Conservation (phyloP, 192 early-diverging fungal genomes). For the Backusella luteola region DNA sequence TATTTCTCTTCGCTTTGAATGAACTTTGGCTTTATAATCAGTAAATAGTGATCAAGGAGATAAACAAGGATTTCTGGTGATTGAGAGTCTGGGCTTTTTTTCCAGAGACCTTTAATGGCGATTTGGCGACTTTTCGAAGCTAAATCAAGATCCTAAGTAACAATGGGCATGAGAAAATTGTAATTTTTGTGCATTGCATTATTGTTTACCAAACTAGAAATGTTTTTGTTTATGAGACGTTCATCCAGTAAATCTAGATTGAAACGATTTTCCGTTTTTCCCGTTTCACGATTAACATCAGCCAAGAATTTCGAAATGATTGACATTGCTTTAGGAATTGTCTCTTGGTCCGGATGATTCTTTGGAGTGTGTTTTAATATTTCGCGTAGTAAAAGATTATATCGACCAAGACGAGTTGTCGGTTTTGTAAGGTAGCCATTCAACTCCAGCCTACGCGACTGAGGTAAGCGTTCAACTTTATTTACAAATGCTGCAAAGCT, state of each 20-base stretch:
- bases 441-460: constrained; percentile 79
- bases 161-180: neutral
- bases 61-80: constrained; percentile 73
- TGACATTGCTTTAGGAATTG: constrained; percentile 68
- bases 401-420: constrained; percentile 82
- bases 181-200: neutral
- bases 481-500: constrained; percentile 79
- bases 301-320: constrained; percentile 72
- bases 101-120: constrained; percentile 79
- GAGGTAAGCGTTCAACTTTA: constrained; percentile 65
- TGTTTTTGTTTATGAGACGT: constrained; percentile 54
- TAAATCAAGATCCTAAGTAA: constrained; percentile 71
- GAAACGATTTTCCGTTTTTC: constrained; percentile 86
- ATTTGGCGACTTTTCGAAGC: constrained; percentile 65
- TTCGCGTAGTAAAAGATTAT: constrained; percentile 78
- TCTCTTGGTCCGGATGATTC: constrained; percentile 73
- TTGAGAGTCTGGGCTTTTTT: constrained; percentile 56
- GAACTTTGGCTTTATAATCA: constrained; percentile 70
- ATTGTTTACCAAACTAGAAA: constrained; percentile 12
- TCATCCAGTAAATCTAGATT: constrained; percentile 76
- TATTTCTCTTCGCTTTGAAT: constrained; percentile 57
- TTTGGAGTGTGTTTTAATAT: constrained; percentile 81
- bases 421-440: constrained; percentile 89
- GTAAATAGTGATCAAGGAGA: constrained; percentile 83
- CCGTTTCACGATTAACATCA: constrained; percentile 85